Base-by-base conservation (phyloP, 2,329 filamentous ascomycete genomes). In the Neobulgaria alba region DNA sequence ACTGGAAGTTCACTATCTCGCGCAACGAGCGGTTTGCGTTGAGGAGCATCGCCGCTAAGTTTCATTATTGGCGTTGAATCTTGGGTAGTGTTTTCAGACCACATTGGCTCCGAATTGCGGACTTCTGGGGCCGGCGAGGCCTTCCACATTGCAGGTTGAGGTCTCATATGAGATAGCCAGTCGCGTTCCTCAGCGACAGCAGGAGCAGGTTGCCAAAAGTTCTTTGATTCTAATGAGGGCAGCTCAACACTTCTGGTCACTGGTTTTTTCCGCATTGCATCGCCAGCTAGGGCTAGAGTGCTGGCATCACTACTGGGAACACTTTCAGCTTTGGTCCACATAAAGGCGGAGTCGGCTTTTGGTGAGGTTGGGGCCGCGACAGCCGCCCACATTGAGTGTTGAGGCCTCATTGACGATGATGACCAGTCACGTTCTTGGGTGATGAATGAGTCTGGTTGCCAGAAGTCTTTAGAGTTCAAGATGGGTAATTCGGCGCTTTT, bases 1-100 rank as follows among this genome's bases (percentile, higher is more conserved):
- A 12, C 23, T 26, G 23, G 7, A 12, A 26, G 23, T 26, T 26
- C 23, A 26, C 7, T 26, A 12, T 43, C 48, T 34, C 45, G 43
- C n/a, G n/a, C n/a, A 5, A 35, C 18, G n/a, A 15, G 12, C 10
- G 23, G 23, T 39, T 23, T 4, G 33, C 23, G 12, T 31, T 29
- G 7, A 20, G 21, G 12, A 15, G n/a, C 19, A 40, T 17, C 7
- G n/a, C 17, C 3, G 19, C 5, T 5, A 30, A 10, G 12, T 15
- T 10, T 26, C 23, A 26, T 10, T 19, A 32, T 7, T 36, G 34
- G 10, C 35, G 18, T 7, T 15, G n/a, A 1, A n/a, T n/a, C n/a
- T n/a, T n/a, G n/a, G n/a, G 29, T 17, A 12, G 19, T 36, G 7
- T 36, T 31, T 23, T 45, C 43, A 2, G 43, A 44, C 48, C 48